These are phyloP conservation scores for Bidens hawaiensis DNA, from an alignment of 140 eudicot genomes.

Conservation along the genomic window DNA sequence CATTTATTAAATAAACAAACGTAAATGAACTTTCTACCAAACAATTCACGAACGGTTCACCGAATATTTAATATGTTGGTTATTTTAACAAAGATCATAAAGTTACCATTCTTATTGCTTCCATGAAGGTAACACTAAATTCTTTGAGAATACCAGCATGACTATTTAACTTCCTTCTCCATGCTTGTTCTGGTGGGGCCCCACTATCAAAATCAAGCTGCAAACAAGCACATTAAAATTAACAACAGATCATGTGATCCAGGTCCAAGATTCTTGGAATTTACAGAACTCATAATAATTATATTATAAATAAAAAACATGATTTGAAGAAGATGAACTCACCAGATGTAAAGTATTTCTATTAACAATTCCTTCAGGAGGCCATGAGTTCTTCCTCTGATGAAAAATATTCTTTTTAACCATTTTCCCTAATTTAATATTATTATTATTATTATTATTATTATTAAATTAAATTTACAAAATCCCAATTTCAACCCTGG, in stretches of 20 bases:
- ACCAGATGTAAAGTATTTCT: not conserved
- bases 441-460: not conserved
- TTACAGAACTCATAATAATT: too few relatives aligned
- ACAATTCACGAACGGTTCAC: too few relatives aligned
- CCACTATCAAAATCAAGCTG: conserved; percentile 85
- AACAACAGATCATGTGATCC: not conserved
- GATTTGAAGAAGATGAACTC: not conserved
- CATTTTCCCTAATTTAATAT: not conserved
- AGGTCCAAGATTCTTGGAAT: conserved; percentile 20
- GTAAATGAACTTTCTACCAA: too few relatives aligned
- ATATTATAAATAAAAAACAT: not conserved
- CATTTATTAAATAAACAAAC: too few relatives aligned
- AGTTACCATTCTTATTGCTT: conserved; percentile 71
- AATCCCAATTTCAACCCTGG: conserved; percentile 8
- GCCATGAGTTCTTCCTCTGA: too few relatives aligned
- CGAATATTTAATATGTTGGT: not conserved
- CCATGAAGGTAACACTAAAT: conserved; percentile 86
- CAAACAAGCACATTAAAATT: conserved; percentile 12
- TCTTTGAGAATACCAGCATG: conserved; percentile 83
- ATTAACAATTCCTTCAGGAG: too few relatives aligned
- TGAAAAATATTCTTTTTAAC: too few relatives aligned
- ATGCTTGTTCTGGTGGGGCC: conserved; percentile 82
- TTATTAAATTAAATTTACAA: too few relatives aligned
- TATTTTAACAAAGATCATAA: not conserved
- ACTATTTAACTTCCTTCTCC: conserved; percentile 82